phyloP scores from a whole-genome alignment of 2,329 filamentous ascomycete genomes.

The Alternaria triticimaculans region DNA sequence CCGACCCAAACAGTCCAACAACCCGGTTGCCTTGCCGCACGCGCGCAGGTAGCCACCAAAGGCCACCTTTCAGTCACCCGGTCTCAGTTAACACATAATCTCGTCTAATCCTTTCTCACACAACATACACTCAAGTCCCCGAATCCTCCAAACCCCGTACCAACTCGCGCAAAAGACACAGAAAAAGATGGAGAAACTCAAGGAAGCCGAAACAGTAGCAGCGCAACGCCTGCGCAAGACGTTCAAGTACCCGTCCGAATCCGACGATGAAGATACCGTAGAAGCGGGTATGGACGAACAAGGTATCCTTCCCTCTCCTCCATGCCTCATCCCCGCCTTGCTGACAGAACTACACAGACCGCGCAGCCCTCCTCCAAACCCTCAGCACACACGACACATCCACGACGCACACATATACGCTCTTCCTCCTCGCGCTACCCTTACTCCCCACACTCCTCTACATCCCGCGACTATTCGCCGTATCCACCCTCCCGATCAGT shows the following conservation, averaged over 20 bases:
- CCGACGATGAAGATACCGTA: constrained; percentile 60
- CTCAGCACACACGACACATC: constrained; percentile 48
- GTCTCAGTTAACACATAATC: not conserved
- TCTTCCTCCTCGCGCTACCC: constrained; percentile 66
- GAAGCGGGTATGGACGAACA: constrained; percentile 76
- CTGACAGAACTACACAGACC: constrained; percentile 29
- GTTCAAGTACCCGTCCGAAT: constrained; percentile 74
- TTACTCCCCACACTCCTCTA: constrained; percentile 63
- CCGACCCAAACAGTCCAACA: constrained; percentile 1
- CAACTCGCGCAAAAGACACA: not conserved
- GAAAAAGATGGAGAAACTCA: constrained; percentile 10
- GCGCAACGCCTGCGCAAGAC: constrained; percentile 74
- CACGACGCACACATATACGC: constrained; percentile 58
- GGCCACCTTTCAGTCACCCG: constrained; percentile 7
- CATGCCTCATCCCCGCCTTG: not conserved
- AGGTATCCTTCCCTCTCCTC: constrained; percentile 55
- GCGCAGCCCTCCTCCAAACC: constrained; percentile 30
- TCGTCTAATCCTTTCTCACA: not conserved
- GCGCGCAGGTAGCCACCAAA: constrained; percentile 10
- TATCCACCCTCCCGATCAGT: constrained; percentile 53
- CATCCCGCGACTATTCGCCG: constrained; percentile 55
- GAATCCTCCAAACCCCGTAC: not conserved
- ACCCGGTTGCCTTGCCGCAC: constrained; percentile 5
- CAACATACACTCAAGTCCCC: not conserved
- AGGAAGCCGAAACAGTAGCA: constrained; percentile 24